Conservation (phyloP, 1,139 yeast genomes). For the Taphrina betulina region DNA sequence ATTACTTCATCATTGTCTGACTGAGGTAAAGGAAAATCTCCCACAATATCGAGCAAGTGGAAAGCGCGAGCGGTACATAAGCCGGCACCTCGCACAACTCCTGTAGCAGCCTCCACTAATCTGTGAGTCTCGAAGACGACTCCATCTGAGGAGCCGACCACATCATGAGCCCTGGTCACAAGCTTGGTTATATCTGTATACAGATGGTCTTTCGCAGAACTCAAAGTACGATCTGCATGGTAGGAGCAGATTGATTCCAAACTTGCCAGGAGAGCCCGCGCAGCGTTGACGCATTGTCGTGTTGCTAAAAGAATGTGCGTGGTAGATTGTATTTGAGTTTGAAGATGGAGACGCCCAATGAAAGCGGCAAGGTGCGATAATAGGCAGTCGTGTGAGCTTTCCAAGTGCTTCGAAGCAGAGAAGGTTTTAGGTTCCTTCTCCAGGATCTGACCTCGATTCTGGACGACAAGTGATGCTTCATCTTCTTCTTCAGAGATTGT, state of each 20-base stretch:
- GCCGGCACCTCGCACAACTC: conserved; percentile 45
- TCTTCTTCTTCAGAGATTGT: conserved; percentile 54
- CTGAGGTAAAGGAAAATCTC: conserved; percentile 63
- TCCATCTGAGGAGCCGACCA: conserved; percentile 40
- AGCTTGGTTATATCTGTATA: conserved; percentile 42
- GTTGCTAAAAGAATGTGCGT: conserved; percentile 46
- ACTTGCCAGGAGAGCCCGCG: conserved; percentile 47
- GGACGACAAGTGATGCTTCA: conserved; percentile 1
- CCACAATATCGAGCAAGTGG: conserved; percentile 56
- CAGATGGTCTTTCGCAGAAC: conserved; percentile 45
- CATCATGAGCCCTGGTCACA: conserved; percentile 42
- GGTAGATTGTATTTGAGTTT: conserved; percentile 42
- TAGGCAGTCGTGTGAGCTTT: conserved; percentile 70
- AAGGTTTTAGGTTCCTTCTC: conserved; percentile 49
- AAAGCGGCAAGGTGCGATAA: conserved; percentile 63
- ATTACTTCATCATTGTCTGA: conserved; percentile 50
- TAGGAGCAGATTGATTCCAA: conserved; percentile 44
- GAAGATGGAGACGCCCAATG: conserved; percentile 42
- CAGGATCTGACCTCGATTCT: neutral
- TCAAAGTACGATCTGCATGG: conserved; percentile 43
- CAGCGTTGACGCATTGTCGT: conserved; percentile 48
- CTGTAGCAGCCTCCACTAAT: conserved; percentile 41
- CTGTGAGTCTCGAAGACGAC: conserved; percentile 28
- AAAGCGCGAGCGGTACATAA: conserved; percentile 51
- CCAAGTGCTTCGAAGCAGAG: conserved; percentile 64